Evolutionary conservation across 192 early-diverging fungal species (phyloP).

Genomic region (Backusella mclennaniae): DNA sequence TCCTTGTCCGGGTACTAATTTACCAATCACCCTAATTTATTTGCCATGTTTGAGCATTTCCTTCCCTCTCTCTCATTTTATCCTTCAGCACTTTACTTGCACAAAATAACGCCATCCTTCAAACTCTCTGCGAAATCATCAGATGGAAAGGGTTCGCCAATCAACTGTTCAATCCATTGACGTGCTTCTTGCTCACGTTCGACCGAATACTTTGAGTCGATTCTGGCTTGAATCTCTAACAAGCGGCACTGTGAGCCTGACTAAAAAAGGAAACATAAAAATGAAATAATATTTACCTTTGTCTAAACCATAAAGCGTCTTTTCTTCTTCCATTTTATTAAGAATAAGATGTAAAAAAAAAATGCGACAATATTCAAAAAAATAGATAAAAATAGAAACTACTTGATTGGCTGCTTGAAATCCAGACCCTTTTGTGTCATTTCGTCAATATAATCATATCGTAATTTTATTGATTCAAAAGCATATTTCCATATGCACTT

Average conservation of each 20-base stretch:
- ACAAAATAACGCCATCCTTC: slow-evolving; percentile 74
- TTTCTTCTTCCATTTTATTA: slow-evolving; percentile 10
- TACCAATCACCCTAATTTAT: slow-evolving; percentile 51
- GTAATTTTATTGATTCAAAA: no score
- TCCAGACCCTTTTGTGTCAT: not conserved
- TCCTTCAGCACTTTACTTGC: slow-evolving; percentile 54
- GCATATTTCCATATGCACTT: no score
- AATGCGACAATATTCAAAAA: not conserved
- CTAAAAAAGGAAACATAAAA: not conserved
- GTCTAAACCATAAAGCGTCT: not conserved
- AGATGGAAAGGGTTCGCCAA: slow-evolving; percentile 52
- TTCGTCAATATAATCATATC: no score
- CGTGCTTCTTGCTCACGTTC: slow-evolving; percentile 59
- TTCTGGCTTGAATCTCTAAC: slow-evolving; percentile 37
- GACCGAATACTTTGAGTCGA: slow-evolving; percentile 34
- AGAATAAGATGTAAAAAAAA: not conserved
- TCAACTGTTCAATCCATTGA: slow-evolving; percentile 65
- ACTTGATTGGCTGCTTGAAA: not conserved
- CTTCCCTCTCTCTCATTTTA: not conserved
- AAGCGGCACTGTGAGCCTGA: not conserved
- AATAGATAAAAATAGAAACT: not conserved
- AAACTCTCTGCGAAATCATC: slow-evolving; percentile 64
- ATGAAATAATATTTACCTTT: not conserved
- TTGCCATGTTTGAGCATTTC: not conserved
- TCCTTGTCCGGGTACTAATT: slow-evolving; percentile 47